Evolutionary conservation across 2,329 filamentous ascomycete species (phyloP), one percentile per base, ranked within the genome.

Genomic region (Colletotrichum neosansevieriae): DNA sequence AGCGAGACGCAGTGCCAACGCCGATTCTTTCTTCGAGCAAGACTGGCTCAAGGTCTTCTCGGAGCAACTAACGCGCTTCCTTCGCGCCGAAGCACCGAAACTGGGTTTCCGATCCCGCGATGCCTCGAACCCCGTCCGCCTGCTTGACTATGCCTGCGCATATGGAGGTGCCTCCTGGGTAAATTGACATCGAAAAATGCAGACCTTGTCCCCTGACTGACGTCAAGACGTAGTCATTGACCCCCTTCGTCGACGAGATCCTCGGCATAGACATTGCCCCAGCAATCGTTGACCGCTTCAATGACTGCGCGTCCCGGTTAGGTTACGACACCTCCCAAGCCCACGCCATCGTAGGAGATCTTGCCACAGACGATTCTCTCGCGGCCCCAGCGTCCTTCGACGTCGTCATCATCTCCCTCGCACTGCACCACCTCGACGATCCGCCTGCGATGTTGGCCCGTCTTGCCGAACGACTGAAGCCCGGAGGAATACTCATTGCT

Each of bases 251-350:
- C 19, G 72, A 75, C 2, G 70, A 57, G 2, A 72, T 78, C 10
- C 74, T 75, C 44, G 79, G 79, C 7, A 74, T 80, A 29, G 79
- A 81, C 57, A 74, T 81, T 24, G 78, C 79, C 1, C 70, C 74
- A 0, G 71, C 71, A 17, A 79, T 80, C 74, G 74, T 74, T 5
- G 66, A 72, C 2, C 72, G 75, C 60, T 81, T 78, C 71, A 79
- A 80, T 53, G 13, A 67, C 4, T 71, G 71, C 57, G 77, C 75
- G 0, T n/a, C 62, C 2, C 72, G 75, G 15, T 67, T 72, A 15
- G 74, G 74, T 1, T 71, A 75, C 32, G 50, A 67, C 0, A 61
- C 70, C 0, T 70, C 72, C 6, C 72, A 74, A n/a, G 78, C 77
- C 57, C 74, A 67, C 11, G 78, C 79, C 24, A 45, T 79, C 4